Base-by-base conservation (phyloP, 2,329 filamentous ascomycete species). In the Samsoniella hepiali region DNA sequence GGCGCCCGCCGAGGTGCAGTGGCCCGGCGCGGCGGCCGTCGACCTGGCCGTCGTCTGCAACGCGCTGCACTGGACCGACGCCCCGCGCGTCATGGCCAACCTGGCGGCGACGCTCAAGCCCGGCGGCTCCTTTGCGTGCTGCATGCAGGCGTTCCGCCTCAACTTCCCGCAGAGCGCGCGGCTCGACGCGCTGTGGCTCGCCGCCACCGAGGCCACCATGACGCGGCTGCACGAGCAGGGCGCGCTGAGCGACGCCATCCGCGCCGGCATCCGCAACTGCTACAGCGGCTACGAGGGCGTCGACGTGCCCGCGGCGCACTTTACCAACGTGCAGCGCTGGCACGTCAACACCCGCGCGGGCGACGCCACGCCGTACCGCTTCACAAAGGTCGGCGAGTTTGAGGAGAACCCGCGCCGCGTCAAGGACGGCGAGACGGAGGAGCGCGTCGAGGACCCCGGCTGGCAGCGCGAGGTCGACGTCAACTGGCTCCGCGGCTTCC, bases 21-120 rank as follows among this genome's bases (percentile, higher is more conserved):
- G 54, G 54, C 61, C 61, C 5, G 47, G 17, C 15, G 32, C 54
- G 10, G 5, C 45, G 6, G 36, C 45, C 17, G 44, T 63, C 38
- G 61, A 63, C 61, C 29, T 63, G 53, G 61, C 61, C 53, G 38
- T 58, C 54, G 22, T 63, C 34, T 63, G 61, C 61, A 63, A 63
- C n/a, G 44, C 54, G 54, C 61, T 63, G 45, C 61, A 63, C 54
- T 63, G 61, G 61, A 58, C 54, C 45, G 61, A 63, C 45, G 55
- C 54, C 15, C 40, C 42, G 10, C 31, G 13, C 36, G 55, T 54
- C 13, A 51, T 63, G 54, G 44, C 31, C 34, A 63, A 63, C 54
- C 29, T 63, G 11, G 61, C 61, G 11, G 42, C 32, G 36, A 51
- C 61, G 15, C 54, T 63, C 22, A 38, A 36, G 7, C 29, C 61